Percentiles rank a stretch among this genome's conserved stretches.
Conservation (phyloP, 2,329 filamentous ascomycete genomes). For the Neonectria neomacrospora region DNA sequence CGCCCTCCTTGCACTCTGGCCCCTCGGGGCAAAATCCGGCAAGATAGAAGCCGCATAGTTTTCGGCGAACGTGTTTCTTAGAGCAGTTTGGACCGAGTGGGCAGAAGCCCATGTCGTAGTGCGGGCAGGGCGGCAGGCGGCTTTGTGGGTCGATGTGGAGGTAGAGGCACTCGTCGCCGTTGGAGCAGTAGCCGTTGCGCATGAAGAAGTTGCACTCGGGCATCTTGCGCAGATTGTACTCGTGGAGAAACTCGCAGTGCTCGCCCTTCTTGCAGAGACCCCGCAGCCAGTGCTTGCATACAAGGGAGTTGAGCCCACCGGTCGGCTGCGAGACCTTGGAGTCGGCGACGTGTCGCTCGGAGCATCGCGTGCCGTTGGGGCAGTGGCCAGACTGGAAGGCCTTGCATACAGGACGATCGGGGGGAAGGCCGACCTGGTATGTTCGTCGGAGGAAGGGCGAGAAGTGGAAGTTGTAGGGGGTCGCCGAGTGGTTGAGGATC, state of each 20-base stretch:
- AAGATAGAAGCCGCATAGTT: constrained; percentile 85
- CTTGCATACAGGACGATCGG: constrained; percentile 84
- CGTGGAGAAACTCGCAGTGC: constrained; percentile 96
- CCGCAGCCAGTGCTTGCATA: constrained; percentile 99
- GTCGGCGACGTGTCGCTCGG: constrained; percentile 78
- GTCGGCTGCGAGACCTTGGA: constrained; percentile 49
- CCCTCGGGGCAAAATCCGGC: constrained; percentile 94
- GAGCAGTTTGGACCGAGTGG: constrained; percentile 87
- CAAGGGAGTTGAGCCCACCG: constrained; percentile 78
- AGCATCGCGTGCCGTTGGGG: constrained; percentile 83
- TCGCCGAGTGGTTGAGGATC: constrained; percentile 68
- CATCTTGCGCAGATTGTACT: constrained; percentile 98
- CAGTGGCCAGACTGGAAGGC: constrained; percentile 89
- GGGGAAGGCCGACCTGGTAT: constrained; percentile 85
- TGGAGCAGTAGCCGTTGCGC: constrained; percentile 92
- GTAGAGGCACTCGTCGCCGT: constrained; percentile 96
- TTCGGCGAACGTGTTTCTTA: constrained; percentile 87
- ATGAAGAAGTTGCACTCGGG: constrained; percentile 98
- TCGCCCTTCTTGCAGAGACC: constrained; percentile 98
- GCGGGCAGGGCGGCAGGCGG: constrained; percentile 82
- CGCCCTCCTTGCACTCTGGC: constrained; percentile 77
- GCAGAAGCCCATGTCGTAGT: constrained; percentile 96
- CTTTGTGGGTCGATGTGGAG: constrained; percentile 88
- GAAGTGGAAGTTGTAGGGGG: constrained; percentile 81
- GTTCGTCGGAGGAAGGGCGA: constrained; percentile 84